Conservation (phyloP, 176 grass and related monocot species). For the Cenchrus fungigraminus region DNA sequence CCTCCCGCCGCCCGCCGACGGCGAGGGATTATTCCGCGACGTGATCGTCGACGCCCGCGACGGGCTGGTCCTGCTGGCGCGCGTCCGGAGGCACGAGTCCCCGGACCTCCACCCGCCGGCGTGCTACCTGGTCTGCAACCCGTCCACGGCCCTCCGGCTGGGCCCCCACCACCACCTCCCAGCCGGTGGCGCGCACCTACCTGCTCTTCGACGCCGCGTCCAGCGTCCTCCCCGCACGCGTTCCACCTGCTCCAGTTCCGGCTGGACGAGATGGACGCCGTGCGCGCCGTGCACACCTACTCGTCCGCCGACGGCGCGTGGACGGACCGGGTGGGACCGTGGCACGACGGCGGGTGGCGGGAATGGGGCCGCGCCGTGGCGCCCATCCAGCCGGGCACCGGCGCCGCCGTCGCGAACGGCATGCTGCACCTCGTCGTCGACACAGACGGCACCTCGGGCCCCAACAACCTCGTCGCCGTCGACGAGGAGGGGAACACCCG, state of each 20-base stretch:
- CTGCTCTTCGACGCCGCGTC: neutral
- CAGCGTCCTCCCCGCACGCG: too few species aligned
- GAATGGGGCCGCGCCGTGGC: conserved; percentile 17
- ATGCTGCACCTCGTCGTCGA: conserved; percentile 1
- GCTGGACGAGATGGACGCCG: conserved; percentile 1
- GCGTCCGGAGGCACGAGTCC: neutral
- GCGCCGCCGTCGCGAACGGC: neutral
- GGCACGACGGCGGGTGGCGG: neutral
- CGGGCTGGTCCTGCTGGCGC: neutral
- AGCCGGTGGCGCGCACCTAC: neutral
- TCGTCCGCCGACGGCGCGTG: neutral
- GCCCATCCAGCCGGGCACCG: conserved; percentile 18
- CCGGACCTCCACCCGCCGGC: conserved; percentile 16
- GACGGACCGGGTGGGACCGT: neutral
- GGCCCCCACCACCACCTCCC: neutral
- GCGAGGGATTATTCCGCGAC: neutral
- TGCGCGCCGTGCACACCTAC: conserved; percentile 8
- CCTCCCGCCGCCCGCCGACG: neutral
- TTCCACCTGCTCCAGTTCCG: conserved; percentile 29
- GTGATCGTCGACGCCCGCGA: conserved; percentile 13
- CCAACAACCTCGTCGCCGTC: conserved; percentile 3
- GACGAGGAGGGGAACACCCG: neutral
- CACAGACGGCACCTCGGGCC: neutral
- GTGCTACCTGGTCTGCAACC: conserved; percentile 25
- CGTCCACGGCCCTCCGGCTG: conserved; percentile 2